Percentiles rank a stretch among this genome's conserved stretches.
phyloP scores from a whole-genome alignment of 139 green algal genomes.

The Chlorella sp. region DNA sequence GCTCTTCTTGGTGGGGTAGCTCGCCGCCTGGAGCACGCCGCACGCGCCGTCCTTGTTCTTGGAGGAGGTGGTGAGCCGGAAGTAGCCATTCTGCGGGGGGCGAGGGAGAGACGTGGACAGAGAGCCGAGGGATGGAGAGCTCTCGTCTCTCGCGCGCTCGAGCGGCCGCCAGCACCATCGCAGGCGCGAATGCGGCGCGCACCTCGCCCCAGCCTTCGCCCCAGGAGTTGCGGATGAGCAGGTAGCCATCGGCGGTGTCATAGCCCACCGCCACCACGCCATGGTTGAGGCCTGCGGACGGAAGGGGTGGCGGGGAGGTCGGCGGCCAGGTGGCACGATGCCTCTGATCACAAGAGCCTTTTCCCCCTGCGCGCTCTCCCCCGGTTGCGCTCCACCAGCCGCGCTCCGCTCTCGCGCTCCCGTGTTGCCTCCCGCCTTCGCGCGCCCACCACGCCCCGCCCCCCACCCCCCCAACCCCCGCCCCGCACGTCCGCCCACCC shows the following conservation, averaged over 20 bases:
- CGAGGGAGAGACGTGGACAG: background rate
- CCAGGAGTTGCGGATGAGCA: constrained; percentile 97
- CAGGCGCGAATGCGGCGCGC: background rate
- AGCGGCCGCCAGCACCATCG: background rate
- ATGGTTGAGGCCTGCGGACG: constrained; percentile 94
- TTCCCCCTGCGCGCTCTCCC: no score
- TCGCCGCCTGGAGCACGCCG: constrained; percentile 63
- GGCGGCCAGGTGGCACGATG: no score
- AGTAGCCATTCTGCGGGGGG: constrained; percentile 65
- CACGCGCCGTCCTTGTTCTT: constrained; percentile 48
- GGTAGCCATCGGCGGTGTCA: constrained; percentile 41
- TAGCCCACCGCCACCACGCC: constrained; percentile 88
- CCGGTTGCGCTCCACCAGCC: no score
- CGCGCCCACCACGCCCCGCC: no score
- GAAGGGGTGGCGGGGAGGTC: no score
- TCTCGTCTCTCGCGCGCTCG: background rate
- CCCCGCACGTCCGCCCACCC: no score
- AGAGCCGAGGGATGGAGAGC: no score
- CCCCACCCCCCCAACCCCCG: no score
- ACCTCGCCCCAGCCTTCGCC: constrained; percentile 67
- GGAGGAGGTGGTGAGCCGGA: constrained; percentile 57
- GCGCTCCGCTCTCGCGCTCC: no score
- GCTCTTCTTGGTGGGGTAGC: constrained; percentile 71
- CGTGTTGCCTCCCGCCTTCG: no score
- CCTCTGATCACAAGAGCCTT: no score